phyloP scores from a whole-genome alignment of 2,329 filamentous ascomycete genomes.

The Claviceps spartinae region DNA sequence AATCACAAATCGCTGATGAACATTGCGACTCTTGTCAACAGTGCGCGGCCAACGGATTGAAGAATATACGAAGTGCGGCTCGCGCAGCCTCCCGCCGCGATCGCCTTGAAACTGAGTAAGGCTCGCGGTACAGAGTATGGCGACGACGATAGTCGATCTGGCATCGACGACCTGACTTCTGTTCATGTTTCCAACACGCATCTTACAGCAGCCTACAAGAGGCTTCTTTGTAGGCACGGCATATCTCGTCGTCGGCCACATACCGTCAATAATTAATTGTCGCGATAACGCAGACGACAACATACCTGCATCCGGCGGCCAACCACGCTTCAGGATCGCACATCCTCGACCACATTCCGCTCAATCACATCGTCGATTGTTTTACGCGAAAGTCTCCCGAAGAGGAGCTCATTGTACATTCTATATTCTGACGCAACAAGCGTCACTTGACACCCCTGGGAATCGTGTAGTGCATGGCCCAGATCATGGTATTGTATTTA shows the following conservation, averaged over 20 bases:
- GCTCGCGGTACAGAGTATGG: slow-evolving; percentile 34
- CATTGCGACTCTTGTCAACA: slow-evolving; percentile 18
- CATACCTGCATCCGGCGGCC: slow-evolving; percentile 1
- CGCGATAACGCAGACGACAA: not conserved
- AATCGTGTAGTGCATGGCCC: not conserved
- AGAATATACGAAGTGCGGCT: slow-evolving; percentile 60
- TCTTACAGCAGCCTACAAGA: slow-evolving; percentile 41
- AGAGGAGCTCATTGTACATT: too few species aligned
- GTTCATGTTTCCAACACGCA: slow-evolving; percentile 40
- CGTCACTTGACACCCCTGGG: too few species aligned
- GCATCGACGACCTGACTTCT: slow-evolving; percentile 42
- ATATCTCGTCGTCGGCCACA: slow-evolving; percentile 23
- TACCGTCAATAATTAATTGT: not conserved
- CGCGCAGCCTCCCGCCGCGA: slow-evolving; percentile 53
- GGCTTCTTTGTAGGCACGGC: slow-evolving; percentile 24
- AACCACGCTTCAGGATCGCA: slow-evolving; percentile 3
- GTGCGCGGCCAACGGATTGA: slow-evolving; percentile 76
- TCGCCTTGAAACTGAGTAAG: slow-evolving; percentile 34
- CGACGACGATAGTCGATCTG: slow-evolving; percentile 60
- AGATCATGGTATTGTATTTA: not conserved
- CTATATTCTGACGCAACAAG: too few species aligned
- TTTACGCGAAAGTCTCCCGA: too few species aligned
- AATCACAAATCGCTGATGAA: not conserved
- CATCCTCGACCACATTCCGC: too few species aligned
- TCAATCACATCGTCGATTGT: too few species aligned